Base-by-base conservation (phyloP, 345 rosid species). In the Populus nigra region DNA sequence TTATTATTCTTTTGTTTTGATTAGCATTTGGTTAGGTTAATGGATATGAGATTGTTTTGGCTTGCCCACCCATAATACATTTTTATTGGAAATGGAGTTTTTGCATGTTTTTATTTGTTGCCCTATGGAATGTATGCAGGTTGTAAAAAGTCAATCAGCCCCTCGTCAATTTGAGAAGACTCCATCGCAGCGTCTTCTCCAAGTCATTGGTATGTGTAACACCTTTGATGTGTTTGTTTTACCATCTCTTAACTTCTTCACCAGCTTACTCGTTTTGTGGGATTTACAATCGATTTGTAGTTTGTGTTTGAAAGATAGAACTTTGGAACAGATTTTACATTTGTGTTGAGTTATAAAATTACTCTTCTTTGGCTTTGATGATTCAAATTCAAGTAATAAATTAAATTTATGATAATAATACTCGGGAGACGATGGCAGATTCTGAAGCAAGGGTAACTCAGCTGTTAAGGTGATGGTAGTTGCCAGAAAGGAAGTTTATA, bases 171-270 rank as follows among this genome's bases (percentile, higher is more conserved):
- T 85, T 73, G 86, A 90, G 55, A 93, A 91, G 85, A 79, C 76
- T 80, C 87, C 96, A 41, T 89, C 94, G 59, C 88, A 50, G 35
- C 88, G 95, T 62, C 94, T 92, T 84, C 91, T 96, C 69, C 96
- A 90, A 85, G 92, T 96, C 85, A 89, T 90, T 78, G 98, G 99
- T 96, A 89, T 76, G 90, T 73, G 79, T 69, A 25, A 9, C 73
- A 55, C 25, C 61, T 38, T 61, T 43, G 7, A 3, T 33, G n/a
- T 45, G 41, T 50, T 8, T 22, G 69, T 72, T 50, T 13, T 29
- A 4, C 22, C 43, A 49, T n/a, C 1, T 68, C 8, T 29, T 18
- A 59, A 59, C 65, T 49, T 65, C 25, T 71, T 59, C 33, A 20
- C 18, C 65, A 35, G 29, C 36, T 53, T 36, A 8, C 53, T 20